These are phyloP conservation scores for Aspergillus alliaceus DNA, from an alignment of 2,329 filamentous ascomycete species.

Conservation along the genomic window DNA sequence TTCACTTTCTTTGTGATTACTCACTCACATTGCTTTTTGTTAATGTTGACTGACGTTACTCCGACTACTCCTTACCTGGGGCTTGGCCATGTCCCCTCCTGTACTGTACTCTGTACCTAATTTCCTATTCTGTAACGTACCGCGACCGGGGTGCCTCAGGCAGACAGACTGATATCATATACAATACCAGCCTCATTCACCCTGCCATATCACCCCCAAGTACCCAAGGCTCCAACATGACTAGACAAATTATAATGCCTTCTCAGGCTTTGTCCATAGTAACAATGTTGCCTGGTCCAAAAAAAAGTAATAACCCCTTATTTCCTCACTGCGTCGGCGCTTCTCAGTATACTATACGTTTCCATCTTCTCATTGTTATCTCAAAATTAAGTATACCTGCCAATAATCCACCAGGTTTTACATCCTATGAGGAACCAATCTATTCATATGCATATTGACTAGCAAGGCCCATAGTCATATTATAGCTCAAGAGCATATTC, in stretches of 20 bases:
- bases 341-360: background rate
- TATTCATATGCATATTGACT: background rate
- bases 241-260: constrained; percentile 3
- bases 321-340: background rate
- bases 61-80: background rate
- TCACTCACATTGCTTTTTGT: no score
- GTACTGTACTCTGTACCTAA: no score
- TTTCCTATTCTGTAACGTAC: no score
- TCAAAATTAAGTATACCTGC: background rate
- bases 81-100: no score
- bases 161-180: background rate
- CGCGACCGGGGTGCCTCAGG: background rate
- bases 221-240: constrained; percentile 7
- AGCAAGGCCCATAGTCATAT: background rate
- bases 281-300: background rate
- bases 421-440: background rate
- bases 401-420: background rate
- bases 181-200: constrained; percentile 8
- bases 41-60: background rate
- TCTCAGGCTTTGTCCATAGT: constrained; percentile 1
- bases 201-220: background rate
- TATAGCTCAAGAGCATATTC: background rate
- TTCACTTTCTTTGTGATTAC: no score
- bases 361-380: background rate
- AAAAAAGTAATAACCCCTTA: background rate